These are phyloP conservation scores for Pyrenopolyporus hunteri DNA, from an alignment of 495 filamentous ascomycete species.

Conservation along the genomic window DNA sequence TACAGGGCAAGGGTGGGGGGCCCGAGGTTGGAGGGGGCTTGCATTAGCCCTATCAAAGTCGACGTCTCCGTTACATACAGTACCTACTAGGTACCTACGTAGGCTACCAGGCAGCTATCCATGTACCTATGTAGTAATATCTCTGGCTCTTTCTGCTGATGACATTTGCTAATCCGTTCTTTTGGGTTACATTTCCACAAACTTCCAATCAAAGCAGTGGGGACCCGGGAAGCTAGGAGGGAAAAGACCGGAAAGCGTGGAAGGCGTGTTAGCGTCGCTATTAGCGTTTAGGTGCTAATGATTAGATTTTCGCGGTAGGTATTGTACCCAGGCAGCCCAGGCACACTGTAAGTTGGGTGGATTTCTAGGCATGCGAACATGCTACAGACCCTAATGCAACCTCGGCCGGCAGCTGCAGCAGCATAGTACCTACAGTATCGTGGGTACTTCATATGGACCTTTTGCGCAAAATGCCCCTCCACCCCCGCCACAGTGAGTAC, in stretches of 20 bases:
- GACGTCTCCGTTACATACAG: no score
- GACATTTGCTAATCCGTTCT: slow-evolving; percentile 9
- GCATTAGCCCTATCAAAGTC: slow-evolving; percentile 32
- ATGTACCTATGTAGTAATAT: no score
- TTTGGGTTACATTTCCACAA: slow-evolving; percentile 32
- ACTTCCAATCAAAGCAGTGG: slow-evolving; percentile 36
- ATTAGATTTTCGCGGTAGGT: neutral
- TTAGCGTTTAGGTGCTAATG: neutral
- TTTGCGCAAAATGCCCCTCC: no score
- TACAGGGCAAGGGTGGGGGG: neutral
- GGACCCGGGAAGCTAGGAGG: slow-evolving; percentile 21
- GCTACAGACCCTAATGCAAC: slow-evolving; percentile 7
- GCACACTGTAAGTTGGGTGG: neutral
- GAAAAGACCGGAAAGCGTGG: slow-evolving; percentile 26
- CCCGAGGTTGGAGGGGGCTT: slow-evolving; percentile 17
- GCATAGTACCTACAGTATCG: neutral
- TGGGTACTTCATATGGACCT: neutral
- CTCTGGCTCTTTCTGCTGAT: slow-evolving; percentile 18
- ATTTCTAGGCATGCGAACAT: neutral
- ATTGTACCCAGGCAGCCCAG: neutral
- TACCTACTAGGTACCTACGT: no score
- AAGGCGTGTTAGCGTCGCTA: slow-evolving; percentile 16
- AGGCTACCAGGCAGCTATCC: no score
- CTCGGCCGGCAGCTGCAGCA: neutral
- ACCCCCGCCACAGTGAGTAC: no score